These are phyloP conservation scores for Pyronema omphalodes DNA, from an alignment of 495 filamentous ascomycete species.

Conservation along the genomic window DNA sequence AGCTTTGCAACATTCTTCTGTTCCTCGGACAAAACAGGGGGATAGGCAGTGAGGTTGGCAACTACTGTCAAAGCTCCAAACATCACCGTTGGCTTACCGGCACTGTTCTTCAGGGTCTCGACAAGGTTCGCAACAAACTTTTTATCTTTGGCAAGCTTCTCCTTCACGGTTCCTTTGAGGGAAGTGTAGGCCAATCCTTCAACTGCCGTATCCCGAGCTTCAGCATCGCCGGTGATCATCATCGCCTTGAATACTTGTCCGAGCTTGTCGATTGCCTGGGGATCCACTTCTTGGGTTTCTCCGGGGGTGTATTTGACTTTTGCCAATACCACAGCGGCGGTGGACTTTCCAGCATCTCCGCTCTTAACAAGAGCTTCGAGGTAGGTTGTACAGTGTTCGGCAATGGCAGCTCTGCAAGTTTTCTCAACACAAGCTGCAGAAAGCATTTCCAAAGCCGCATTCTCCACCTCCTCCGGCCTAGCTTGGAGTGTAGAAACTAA, in stretches of 20 bases:
- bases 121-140: constrained; percentile 49
- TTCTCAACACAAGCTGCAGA: constrained; percentile 75
- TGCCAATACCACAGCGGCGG: constrained; percentile 73
- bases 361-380: constrained; percentile 53
- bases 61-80: constrained; percentile 77
- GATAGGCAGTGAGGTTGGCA: constrained; percentile 63
- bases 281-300: constrained; percentile 24
- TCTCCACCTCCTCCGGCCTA: constrained; percentile 41
- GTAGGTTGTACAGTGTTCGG: constrained; percentile 65
- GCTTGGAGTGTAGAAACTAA: constrained; percentile 19
- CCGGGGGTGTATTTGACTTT: constrained; percentile 39
- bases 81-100: constrained; percentile 46
- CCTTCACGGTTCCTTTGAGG: constrained; percentile 63
- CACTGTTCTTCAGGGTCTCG: constrained; percentile 39
- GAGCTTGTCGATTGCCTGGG: constrained; percentile 48
- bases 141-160: constrained; percentile 49
- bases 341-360: constrained; percentile 30
- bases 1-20: constrained; percentile 78
- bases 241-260: constrained; percentile 60
- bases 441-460: constrained; percentile 66
- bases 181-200: constrained; percentile 90
- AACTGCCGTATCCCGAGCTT: constrained; percentile 43
- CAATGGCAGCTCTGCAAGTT: constrained; percentile 57
- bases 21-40: constrained; percentile 66
- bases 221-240: constrained; percentile 41